Evolutionary conservation across 306 rosid species (phyloP), one percentile per base, ranked within the genome.

Genomic region (Spatholobus suberectus): DNA sequence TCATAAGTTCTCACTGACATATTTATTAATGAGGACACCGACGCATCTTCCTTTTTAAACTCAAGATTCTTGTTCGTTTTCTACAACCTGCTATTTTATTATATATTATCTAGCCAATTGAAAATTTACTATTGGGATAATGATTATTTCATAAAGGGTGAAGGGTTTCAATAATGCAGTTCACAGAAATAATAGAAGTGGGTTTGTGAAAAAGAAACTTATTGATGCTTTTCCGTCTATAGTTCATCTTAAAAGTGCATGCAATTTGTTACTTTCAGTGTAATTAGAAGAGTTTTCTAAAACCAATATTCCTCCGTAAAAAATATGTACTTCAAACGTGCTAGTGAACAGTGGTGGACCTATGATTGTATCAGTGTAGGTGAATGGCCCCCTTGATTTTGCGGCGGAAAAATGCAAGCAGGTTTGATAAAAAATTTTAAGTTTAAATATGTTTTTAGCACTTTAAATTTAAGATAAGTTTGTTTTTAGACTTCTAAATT

Each of bases 1-100:
- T 15, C 73, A 54, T 46, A 40, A 68, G 62, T 20, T 67, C 82
- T 79, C 24, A 26, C 57, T 75, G 82, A 61, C 47, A 79, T 47
- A 38, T 34, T 58, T 17, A 18, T 7, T 71, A 24, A 18, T 34
- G 23, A 47, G 47, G 61, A 49, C 70, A 65, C 18, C 55, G 9
- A 62, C 52, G 76, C 76, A 46, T 8, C 59, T 24, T 65, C 76
- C n/a, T n/a, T n/a, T n/a, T n/a, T n/a, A n/a, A n/a, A n/a, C n/a
- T n/a, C n/a, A n/a, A n/a, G n/a, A n/a, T n/a, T n/a, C n/a, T n/a
- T n/a, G n/a, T n/a, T n/a, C n/a, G n/a, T 21, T 37, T 55, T 26
- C 21, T n/a, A 38, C 62, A 35, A 29, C 27, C 44, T 54, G 20
- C 7, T 63, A 17, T 79, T 35, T 3, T 37, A 21, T 3, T 37